These are phyloP conservation scores for Monosporascus sp. DNA, from an alignment of 2,329 filamentous ascomycete genomes.

Conservation along the genomic window DNA sequence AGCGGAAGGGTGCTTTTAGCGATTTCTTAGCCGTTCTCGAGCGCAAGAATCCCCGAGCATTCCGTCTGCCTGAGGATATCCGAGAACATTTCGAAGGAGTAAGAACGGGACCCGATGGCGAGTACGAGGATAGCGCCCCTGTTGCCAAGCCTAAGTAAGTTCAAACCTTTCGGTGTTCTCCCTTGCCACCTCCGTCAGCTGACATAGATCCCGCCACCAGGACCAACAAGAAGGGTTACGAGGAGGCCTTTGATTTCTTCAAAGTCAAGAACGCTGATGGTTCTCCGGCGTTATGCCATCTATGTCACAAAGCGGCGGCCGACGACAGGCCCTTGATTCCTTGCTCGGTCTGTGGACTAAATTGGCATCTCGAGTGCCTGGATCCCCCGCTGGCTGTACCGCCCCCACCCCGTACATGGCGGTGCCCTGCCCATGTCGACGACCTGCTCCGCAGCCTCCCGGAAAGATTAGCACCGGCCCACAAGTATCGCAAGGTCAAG, in stretches of 20 bases:
- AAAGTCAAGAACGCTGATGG: slow-evolving; percentile 66
- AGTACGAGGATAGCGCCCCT: slow-evolving; percentile 65
- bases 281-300: slow-evolving; percentile 70
- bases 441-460: slow-evolving; percentile 62
- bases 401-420: slow-evolving; percentile 73
- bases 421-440: slow-evolving; percentile 81
- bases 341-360: slow-evolving; percentile 71
- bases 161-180: background rate
- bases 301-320: slow-evolving; percentile 62
- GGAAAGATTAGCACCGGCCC: slow-evolving; percentile 50
- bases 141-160: slow-evolving; percentile 52
- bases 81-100: slow-evolving; percentile 78
- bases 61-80: slow-evolving; percentile 63
- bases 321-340: slow-evolving; percentile 69
- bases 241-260: slow-evolving; percentile 61
- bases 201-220: slow-evolving; percentile 29
- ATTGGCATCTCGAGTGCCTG: slow-evolving; percentile 91
- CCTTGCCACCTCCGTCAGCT: slow-evolving; percentile 16
- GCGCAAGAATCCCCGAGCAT: slow-evolving; percentile 65
- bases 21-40: slow-evolving; percentile 60
- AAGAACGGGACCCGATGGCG: slow-evolving; percentile 67
- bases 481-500: slow-evolving; percentile 57
- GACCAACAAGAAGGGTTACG: slow-evolving; percentile 46
- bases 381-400: slow-evolving; percentile 77
- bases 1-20: slow-evolving; percentile 53